phyloP scores from a whole-genome alignment of 768 basidiomycete species.

The Austroboletus eburneus region DNA sequence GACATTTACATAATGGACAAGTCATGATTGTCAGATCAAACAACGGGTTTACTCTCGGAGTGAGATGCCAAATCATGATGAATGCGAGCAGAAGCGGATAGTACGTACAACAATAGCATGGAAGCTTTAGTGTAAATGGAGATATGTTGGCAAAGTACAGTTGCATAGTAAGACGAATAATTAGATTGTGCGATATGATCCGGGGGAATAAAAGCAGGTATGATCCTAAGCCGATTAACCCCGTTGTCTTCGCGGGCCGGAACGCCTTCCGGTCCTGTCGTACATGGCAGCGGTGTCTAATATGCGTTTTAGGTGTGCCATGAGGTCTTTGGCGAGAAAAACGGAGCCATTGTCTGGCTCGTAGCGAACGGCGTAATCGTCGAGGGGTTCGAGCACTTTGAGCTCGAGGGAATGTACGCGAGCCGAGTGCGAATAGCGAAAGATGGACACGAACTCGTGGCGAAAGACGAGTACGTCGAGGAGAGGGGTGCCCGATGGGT shows the following conservation, averaged over 20 bases:
- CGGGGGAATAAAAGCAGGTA: neutral
- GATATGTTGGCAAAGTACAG: no score
- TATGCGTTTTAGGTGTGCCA: conserved; percentile 26
- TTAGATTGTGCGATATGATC: conserved; percentile 1
- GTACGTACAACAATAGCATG: no score
- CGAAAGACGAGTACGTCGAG: conserved; percentile 27
- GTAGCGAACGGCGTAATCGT: conserved; percentile 44
- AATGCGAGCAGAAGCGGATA: no score
- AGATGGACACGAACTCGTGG: conserved; percentile 64
- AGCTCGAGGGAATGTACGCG: conserved; percentile 37
- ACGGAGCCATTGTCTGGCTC: conserved; percentile 59
- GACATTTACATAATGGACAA: no score
- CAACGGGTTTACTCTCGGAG: no score
- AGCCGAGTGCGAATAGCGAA: conserved; percentile 50
- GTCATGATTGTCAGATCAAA: no score
- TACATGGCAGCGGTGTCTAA: conserved; percentile 23
- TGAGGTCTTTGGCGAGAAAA: conserved; percentile 48
- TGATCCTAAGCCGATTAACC: conserved; percentile 3
- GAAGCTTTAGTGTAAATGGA: no score
- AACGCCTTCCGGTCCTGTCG: conserved; percentile 8
- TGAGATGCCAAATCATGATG: no score
- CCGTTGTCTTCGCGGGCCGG: conserved; percentile 3
- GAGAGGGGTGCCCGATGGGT: conserved; percentile 10
- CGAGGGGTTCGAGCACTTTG: conserved; percentile 48
- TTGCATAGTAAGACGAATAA: conserved; percentile 9